These are phyloP conservation scores for Polytrichum commune DNA, from an alignment of 225 moss, liverwort and hornwort species.

Conservation along the genomic window DNA sequence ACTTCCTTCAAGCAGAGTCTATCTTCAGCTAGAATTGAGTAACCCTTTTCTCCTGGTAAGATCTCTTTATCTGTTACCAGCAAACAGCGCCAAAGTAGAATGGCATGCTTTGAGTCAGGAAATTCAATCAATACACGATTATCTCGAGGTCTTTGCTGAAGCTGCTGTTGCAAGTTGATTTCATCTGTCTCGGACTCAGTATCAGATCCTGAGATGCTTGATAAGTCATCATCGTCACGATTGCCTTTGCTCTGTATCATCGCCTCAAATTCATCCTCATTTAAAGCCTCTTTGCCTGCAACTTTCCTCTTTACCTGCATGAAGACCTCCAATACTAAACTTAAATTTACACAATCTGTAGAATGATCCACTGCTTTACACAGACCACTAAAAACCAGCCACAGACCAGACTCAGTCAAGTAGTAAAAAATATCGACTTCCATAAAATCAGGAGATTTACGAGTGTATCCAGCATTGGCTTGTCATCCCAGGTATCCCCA, in stretches of 20 bases:
- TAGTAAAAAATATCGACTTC: not conserved
- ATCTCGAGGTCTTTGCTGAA: conserved; percentile 46
- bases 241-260: conserved; percentile 56
- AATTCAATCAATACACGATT: conserved; percentile 61
- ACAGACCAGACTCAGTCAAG: conserved; percentile 3
- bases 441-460: not conserved
- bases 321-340: not conserved
- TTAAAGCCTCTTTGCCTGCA: conserved; percentile 73
- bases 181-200: conserved; percentile 70
- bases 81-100: conserved; percentile 75
- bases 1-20: conserved; percentile 56
- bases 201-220: conserved; percentile 98
- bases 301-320: conserved; percentile 83
- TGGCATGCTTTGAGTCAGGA: conserved; percentile 36
- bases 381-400: conserved; percentile 3
- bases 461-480: not conserved
- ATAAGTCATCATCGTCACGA: conserved; percentile 69
- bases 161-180: conserved; percentile 10
- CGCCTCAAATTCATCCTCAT: conserved; percentile 81
- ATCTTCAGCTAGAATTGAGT: conserved; percentile 27
- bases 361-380: conserved; percentile 3
- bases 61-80: conserved; percentile 72
- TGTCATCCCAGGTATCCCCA: too few species aligned
- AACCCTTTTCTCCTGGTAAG: conserved; percentile 68
- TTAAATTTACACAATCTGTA: not conserved